Evolutionary conservation across 768 basidiomycete species (phyloP), one percentile per base, ranked within the genome.

Genomic region (Amanita fuliginea): DNA sequence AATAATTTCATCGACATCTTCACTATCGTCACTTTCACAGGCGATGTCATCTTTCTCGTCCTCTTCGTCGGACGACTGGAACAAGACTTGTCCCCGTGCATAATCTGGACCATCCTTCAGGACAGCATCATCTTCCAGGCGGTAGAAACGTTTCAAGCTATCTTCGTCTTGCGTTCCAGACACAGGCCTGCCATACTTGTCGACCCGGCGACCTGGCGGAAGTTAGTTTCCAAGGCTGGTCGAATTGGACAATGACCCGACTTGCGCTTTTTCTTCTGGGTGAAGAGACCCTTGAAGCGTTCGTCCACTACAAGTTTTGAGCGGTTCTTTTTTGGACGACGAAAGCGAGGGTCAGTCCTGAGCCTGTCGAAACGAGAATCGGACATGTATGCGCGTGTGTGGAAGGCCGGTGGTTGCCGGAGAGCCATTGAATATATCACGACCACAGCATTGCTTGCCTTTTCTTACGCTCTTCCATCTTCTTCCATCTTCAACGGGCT

Each of bases 331-430:
- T 81, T 87, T 2, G 89, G 86, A 28, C 78, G 76, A 21, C 93
- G 75, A 69, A 99, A 99, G 43, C 96, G 81, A 41, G 96, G 96
- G 62, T 99, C 95, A 11, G 90, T 81, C 61, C 80, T 83, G 49
- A 97, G 72, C 46, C 87, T 74, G 16, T 86, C 77, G 64, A 98
- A 99, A 18, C 95, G 78, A n/a, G 86, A 73, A 66, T 96, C 89
- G 11, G 84, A 78, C 81, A 85, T 83, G 55, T 11, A 13, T 32
- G 32, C 4, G 11, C 6, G 26, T 10, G 14, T 16, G 24, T n/a
- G 24, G 26, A 18, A 16, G 8, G n/a, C n/a, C 42, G 13, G 16
- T 14, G 7, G 14, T 28, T 30, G 28, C 13, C 14, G 18, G 26
- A 3, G 10, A 19, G 1, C 9, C n/a, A n/a, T n/a, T n/a, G n/a